Evolutionary conservation across 192 early-diverging fungal species (phyloP), one percentile per base, ranked within the genome.

Genomic region (Coemansia aciculifera): DNA sequence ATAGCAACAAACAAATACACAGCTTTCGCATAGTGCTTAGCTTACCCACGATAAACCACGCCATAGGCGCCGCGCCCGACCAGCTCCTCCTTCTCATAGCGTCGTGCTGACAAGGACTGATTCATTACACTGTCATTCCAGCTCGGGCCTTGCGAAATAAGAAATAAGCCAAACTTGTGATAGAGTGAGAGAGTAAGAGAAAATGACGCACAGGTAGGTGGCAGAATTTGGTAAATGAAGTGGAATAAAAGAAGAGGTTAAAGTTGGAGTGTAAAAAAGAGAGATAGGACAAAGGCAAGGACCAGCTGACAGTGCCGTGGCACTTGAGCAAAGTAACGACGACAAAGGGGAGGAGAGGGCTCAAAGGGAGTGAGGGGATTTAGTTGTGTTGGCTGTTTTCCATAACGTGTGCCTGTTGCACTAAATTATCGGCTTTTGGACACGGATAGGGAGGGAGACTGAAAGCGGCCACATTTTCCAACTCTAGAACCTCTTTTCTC

Each of bases 41-140:
- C 74, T 66, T 76, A 76, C 74, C 75, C 81, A 19, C 81, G 68
- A 57, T 83, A 83, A 3, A 83, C 81, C 11, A 83, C 81, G 65
- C 81, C 81, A 49, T 83, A 83, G 21, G 81, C 81, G 23, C 81
- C 81, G 46, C 81, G 75, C 12, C 81, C 81, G 24, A 78, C 72
- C 66, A 83, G 76, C 67, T 81, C 79, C 65, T 81, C 68, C 65
- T 81, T 81, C 56, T 81, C 74, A 40, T 77, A 81, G 66, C 73
- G 79, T 64, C 71, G 66, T 70, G 79, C 79, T 64, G 74, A 68
- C 68, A 81, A 65, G 74, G 74, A 44, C 71, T 60, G 66, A 60
- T 56, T 73, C 79, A 81, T 81, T 71, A 70, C 71, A 64, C 62
- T 48, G 39, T 38, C 79, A 75, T 81, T 73, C 75, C 67, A 67